A percentile compares a stretch with the other conserved stretches of the same genome.
phyloP scores from a whole-genome alignment of 2,329 filamentous ascomycete species.

The Paecilomyces formosus region DNA sequence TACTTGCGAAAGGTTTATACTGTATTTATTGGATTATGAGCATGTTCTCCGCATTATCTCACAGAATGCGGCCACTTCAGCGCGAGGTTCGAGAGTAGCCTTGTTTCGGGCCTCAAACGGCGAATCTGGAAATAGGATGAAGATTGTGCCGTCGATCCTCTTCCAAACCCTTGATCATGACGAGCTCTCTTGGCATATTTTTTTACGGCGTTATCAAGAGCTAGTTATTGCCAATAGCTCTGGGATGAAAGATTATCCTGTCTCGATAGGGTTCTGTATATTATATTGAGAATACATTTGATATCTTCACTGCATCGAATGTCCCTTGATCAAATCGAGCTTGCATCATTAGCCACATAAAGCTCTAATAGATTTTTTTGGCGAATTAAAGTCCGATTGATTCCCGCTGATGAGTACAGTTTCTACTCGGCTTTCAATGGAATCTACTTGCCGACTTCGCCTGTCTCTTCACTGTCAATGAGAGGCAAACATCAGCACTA shows the following conservation, averaged over 20 bases:
- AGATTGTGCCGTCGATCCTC: neutral
- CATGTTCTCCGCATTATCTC: neutral
- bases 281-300: neutral
- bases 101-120: neutral
- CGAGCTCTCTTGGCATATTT: neutral
- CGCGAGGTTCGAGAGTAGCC: neutral
- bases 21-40: neutral
- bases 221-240: neutral
- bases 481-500: neutral
- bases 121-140: neutral
- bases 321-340: neutral
- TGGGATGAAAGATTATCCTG: neutral
- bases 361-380: neutral
- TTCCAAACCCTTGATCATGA: neutral
- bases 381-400: neutral
- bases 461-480: neutral
- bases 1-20: conserved; percentile 32
- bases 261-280: neutral
- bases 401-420: neutral
- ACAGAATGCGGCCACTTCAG: neutral
- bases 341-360: neutral
- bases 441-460: too few relatives aligned
- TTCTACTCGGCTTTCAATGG: neutral
- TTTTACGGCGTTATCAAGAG: conserved; percentile 22
- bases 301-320: neutral